Conservation (phyloP, 208 protist species). For the Tritrichomonas foetus region DNA sequence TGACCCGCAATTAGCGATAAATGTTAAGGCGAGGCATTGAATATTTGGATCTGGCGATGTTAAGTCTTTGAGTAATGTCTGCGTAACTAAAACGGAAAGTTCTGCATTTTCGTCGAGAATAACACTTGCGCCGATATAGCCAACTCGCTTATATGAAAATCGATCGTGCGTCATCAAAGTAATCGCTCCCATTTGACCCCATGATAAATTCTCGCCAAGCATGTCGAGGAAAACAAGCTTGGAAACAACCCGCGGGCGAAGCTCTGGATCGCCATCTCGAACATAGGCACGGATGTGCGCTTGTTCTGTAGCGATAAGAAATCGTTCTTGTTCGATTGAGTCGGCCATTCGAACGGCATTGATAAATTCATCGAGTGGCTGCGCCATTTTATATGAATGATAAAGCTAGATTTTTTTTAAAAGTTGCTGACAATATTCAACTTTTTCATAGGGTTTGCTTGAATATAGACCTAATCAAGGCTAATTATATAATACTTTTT, state of each 20-base stretch:
- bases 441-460: too few species aligned
- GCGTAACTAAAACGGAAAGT: constrained; percentile 4
- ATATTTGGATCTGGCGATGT: constrained; percentile 14
- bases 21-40: neutral
- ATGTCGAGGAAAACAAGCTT: constrained; percentile 37
- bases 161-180: neutral
- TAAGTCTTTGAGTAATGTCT: constrained; percentile 15
- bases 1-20: constrained; percentile 25
- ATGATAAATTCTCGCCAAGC: neutral
- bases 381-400: neutral
- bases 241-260: neutral
- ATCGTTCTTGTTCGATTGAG: neutral
- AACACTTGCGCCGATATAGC: constrained; percentile 3
- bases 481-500: too few species aligned
- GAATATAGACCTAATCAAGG: too few species aligned
- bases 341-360: neutral
- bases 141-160: constrained; percentile 37
- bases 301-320: neutral
- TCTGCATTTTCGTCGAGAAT: constrained; percentile 29
- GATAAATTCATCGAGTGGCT: constrained; percentile 11
- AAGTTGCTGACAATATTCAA: too few species aligned
- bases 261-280: neutral
- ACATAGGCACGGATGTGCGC: neutral
- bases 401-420: neutral
- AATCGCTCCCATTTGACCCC: constrained; percentile 14